Percentiles rank a stretch among this genome's conserved stretches.
Conservation (phyloP, 257 asterid species). For the Verbena officinalis region DNA sequence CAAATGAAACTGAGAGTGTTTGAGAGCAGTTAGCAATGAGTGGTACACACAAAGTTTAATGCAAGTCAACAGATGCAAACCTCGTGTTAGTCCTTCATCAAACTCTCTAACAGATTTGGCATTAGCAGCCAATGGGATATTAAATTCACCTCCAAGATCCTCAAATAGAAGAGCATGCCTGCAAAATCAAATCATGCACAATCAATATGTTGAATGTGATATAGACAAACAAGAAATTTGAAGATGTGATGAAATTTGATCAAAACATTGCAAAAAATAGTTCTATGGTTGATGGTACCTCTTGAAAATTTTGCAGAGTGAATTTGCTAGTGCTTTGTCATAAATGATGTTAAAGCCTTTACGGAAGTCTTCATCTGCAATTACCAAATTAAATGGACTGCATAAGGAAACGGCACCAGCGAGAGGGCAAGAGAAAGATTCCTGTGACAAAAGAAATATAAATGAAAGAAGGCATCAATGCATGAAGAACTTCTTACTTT, state of each 20-base stretch:
- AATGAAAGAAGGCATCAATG: conserved; percentile 17
- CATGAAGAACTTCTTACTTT: background rate
- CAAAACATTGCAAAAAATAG: conserved; percentile 21
- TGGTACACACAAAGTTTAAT: conserved; percentile 9
- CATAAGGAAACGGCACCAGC: conserved; percentile 95
- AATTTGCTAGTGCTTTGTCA: conserved; percentile 85
- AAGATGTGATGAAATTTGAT: conserved; percentile 13
- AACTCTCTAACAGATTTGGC: conserved; percentile 88
- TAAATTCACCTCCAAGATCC: conserved; percentile 84
- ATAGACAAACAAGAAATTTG: conserved; percentile 7
- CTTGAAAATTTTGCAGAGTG: conserved; percentile 77
- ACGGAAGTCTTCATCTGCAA: conserved; percentile 93
- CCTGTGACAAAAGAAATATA: conserved; percentile 54
- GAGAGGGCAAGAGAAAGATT: conserved; percentile 77
- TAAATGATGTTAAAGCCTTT: conserved; percentile 91
- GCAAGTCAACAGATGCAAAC: conserved; percentile 44
- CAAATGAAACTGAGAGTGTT: conserved; percentile 76
- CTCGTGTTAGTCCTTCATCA: conserved; percentile 93
- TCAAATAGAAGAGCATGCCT: conserved; percentile 93
- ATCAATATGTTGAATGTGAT: conserved; percentile 14
- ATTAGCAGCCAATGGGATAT: conserved; percentile 75
- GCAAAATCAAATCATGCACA: conserved; percentile 29
- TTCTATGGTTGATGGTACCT: conserved; percentile 53
- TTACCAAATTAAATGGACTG: conserved; percentile 91
- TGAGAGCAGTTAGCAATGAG: conserved; percentile 14